Percentiles rank a stretch among this genome's conserved stretches.
These are phyloP conservation scores for Fusarium newnesense DNA, from an alignment of 2,329 filamentous ascomycete genomes.

Conservation along the genomic window DNA sequence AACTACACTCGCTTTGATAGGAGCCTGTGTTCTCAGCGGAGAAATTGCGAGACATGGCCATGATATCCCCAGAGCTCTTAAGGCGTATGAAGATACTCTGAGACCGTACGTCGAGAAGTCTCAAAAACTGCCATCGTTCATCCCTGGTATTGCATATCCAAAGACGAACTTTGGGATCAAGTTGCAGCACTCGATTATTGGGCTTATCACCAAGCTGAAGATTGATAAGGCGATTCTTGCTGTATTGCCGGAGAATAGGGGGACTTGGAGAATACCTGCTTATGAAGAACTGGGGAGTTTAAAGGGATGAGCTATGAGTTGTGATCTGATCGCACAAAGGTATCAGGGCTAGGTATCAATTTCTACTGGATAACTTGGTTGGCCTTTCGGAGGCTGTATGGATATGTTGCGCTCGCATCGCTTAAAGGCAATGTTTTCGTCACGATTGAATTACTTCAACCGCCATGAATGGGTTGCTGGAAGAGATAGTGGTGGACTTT, in stretches of 20 bases:
- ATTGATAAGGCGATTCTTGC: constrained; percentile 27
- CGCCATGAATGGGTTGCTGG: background rate
- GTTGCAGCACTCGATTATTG: constrained; percentile 31
- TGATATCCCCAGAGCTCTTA: constrained; percentile 46
- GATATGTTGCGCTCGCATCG: constrained; percentile 27
- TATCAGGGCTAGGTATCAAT: background rate
- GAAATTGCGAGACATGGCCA: constrained; percentile 48
- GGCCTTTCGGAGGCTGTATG: constrained; percentile 11
- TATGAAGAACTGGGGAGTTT: background rate
- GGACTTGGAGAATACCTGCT: constrained; percentile 22
- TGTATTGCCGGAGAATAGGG: constrained; percentile 19
- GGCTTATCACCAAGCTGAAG: constrained; percentile 16
- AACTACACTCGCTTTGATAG: constrained; percentile 56
- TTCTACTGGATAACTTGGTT: constrained; percentile 5
- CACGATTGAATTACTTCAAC: background rate
- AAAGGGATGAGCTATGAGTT: background rate
- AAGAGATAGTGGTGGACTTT: background rate
- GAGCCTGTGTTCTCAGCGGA: constrained; percentile 63
- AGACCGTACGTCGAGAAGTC: constrained; percentile 52
- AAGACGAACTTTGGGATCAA: constrained; percentile 44
- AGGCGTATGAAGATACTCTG: constrained; percentile 54
- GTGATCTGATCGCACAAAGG: background rate
- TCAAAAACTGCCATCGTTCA: constrained; percentile 48
- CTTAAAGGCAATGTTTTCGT: constrained; percentile 14
- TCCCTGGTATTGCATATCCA: constrained; percentile 43